phyloP scores from a whole-genome alignment of 371 early-diverging fungal genomes.

The Sporodiniella umbellata region DNA sequence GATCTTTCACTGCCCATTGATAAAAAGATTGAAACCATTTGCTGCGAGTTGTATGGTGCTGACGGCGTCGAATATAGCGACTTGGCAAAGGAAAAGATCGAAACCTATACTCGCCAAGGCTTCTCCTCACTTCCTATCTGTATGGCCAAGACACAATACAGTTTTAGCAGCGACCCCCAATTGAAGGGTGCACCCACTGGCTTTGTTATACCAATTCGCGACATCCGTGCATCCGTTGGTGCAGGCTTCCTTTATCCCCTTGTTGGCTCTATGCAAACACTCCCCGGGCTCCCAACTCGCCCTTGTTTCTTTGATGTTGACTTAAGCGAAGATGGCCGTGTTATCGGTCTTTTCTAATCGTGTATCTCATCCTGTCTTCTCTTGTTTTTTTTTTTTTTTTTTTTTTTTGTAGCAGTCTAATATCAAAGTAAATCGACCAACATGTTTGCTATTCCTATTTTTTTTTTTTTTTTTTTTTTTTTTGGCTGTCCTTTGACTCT shows the following conservation, averaged over 20 bases:
- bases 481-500: too few relatives aligned
- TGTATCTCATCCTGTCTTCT: too few relatives aligned
- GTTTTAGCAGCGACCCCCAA: conserved; percentile 86
- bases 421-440: too few relatives aligned
- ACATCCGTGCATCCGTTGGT: conserved; percentile 91
- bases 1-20: conserved; percentile 72
- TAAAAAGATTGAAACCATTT: conserved; percentile 89
- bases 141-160: conserved; percentile 97
- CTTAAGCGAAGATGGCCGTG: conserved; percentile 84
- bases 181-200: conserved; percentile 92
- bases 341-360: conserved; percentile 86
- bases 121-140: conserved; percentile 89
- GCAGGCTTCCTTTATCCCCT: conserved; percentile 98
- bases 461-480: too few relatives aligned
- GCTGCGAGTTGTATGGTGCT: conserved; percentile 92
- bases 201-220: conserved; percentile 91
- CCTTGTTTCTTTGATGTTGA: conserved; percentile 97
- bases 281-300: conserved; percentile 97
- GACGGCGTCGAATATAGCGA: conserved; percentile 82
- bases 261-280: conserved; percentile 94
- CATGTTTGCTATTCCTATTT: too few relatives aligned
- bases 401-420: too few relatives aligned
- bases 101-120: conserved; percentile 78
- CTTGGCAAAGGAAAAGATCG: conserved; percentile 79
- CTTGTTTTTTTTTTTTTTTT: too few relatives aligned